Conservation (phyloP, 108 stramenopile genomes). For the Bacterosira constricta region DNA sequence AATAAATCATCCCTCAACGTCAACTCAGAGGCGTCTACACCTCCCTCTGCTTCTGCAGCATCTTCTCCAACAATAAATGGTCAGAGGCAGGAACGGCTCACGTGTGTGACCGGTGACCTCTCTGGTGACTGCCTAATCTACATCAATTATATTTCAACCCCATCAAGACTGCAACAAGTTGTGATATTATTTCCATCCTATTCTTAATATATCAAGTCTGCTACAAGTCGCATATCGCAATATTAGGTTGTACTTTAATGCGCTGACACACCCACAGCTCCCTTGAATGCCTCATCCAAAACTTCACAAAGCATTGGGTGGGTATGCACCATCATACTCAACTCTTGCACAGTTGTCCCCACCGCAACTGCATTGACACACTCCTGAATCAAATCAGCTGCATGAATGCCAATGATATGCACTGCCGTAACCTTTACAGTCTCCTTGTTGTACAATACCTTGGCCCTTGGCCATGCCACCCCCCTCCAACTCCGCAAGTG, state of each 20-base stretch:
- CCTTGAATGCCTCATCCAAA: slow-evolving; percentile 99
- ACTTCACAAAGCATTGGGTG: slow-evolving; percentile 98
- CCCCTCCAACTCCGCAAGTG: slow-evolving; percentile 97
- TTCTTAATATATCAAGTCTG: neutral
- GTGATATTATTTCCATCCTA: too few species aligned
- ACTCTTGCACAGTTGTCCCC: slow-evolving; percentile 95
- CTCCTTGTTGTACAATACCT: slow-evolving; percentile 98
- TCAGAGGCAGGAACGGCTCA: too few species aligned
- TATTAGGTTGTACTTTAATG: slow-evolving; percentile 65
- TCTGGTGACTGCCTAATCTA: too few species aligned
- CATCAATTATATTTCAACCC: too few species aligned
- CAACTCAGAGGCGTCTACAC: too few species aligned
- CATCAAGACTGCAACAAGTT: too few species aligned
- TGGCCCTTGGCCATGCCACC: slow-evolving; percentile 99
- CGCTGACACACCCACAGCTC: slow-evolving; percentile 95
- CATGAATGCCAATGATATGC: slow-evolving; percentile 98
- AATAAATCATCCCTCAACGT: too few species aligned
- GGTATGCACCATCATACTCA: slow-evolving; percentile 99
- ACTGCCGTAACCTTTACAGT: slow-evolving; percentile 96
- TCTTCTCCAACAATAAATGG: too few species aligned
- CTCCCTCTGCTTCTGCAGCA: too few species aligned
- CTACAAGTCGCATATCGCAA: too few species aligned
- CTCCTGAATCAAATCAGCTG: slow-evolving; percentile 99
- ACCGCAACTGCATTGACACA: slow-evolving; percentile 98
- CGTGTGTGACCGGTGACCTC: too few species aligned